Percentiles rank a stretch among this genome's conserved stretches.
Conservation (phyloP, 1,139 yeast species). For the Kluyveromyces sp. region DNA sequence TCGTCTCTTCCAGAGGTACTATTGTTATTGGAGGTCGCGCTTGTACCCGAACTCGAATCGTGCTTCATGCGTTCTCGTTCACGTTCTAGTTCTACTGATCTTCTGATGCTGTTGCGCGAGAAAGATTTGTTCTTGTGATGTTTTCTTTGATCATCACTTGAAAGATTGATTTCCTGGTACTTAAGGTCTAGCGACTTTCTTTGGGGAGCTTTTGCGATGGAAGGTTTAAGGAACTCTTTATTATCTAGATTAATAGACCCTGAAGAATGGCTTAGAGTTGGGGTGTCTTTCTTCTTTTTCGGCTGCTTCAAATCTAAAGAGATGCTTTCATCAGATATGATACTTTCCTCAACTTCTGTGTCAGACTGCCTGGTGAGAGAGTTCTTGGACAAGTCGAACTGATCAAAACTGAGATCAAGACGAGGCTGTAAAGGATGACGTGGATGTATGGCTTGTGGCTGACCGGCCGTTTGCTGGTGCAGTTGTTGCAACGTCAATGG, state of each 20-base stretch:
- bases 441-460: neutral
- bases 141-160: slow-evolving; percentile 17
- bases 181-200: slow-evolving; percentile 25
- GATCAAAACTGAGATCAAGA: slow-evolving; percentile 21
- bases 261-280: neutral
- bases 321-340: slow-evolving; percentile 20
- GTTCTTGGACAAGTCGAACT: slow-evolving; percentile 18
- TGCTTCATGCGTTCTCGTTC: slow-evolving; percentile 2
- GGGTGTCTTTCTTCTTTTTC: slow-evolving; percentile 10
- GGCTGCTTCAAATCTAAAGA: slow-evolving; percentile 22
- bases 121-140: slow-evolving; percentile 13
- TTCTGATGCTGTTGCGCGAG: slow-evolving; percentile 12
- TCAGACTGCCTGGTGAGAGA: slow-evolving; percentile 10
- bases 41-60: neutral
- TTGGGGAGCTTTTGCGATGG: slow-evolving; percentile 2
- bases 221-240: neutral
- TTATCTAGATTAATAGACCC: neutral
- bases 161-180: slow-evolving; percentile 26
- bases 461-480: slow-evolving; percentile 2
- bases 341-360: slow-evolving; percentile 9
- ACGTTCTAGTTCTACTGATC: slow-evolving; percentile 9
- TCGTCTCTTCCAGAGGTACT: slow-evolving; percentile 15
- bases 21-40: neutral
- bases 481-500: slow-evolving; percentile 5
- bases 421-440: slow-evolving; percentile 4